Percentiles rank a stretch among this genome's conserved stretches.
phyloP scores from a whole-genome alignment of 192 early-diverging fungal genomes.

The Backusella australiensis region DNA sequence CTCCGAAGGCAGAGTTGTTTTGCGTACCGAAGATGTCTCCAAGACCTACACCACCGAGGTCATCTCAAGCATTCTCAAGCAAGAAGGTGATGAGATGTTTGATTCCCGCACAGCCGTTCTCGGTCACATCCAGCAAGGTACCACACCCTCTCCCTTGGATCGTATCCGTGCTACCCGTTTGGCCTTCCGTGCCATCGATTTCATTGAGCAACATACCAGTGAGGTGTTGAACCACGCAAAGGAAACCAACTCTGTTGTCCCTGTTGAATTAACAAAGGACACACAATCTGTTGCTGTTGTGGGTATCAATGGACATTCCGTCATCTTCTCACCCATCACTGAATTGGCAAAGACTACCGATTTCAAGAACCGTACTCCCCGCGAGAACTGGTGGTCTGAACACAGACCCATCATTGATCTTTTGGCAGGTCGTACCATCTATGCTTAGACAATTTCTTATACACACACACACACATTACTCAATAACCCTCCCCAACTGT shows the following conservation, averaged over 20 bases:
- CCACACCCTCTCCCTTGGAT: constrained; percentile 90
- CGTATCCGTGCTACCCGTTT: constrained; percentile 89
- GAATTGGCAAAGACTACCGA: constrained; percentile 73
- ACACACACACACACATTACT: not conserved
- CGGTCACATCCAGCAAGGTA: constrained; percentile 96
- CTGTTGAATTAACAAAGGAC: constrained; percentile 57
- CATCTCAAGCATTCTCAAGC: constrained; percentile 79
- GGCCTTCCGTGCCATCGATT: constrained; percentile 80
- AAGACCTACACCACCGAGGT: constrained; percentile 90
- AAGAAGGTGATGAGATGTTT: constrained; percentile 85
- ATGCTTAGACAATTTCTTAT: not conserved
- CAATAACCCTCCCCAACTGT: not conserved
- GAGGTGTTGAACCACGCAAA: constrained; percentile 49
- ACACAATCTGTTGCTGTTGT: constrained; percentile 70
- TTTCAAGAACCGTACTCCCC: constrained; percentile 73
- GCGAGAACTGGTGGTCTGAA: constrained; percentile 66
- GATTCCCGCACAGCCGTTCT: constrained; percentile 89
- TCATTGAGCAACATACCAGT: constrained; percentile 69
- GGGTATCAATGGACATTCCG: constrained; percentile 77
- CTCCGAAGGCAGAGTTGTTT: constrained; percentile 84
- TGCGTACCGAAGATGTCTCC: constrained; percentile 73
- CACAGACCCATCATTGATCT: constrained; percentile 24
- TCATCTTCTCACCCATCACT: constrained; percentile 70
- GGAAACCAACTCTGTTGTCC: constrained; percentile 44
- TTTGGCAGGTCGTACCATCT: constrained; percentile 21